phyloP scores from a whole-genome alignment of 2,329 filamentous ascomycete genomes.

The Phialophora chinensis region DNA sequence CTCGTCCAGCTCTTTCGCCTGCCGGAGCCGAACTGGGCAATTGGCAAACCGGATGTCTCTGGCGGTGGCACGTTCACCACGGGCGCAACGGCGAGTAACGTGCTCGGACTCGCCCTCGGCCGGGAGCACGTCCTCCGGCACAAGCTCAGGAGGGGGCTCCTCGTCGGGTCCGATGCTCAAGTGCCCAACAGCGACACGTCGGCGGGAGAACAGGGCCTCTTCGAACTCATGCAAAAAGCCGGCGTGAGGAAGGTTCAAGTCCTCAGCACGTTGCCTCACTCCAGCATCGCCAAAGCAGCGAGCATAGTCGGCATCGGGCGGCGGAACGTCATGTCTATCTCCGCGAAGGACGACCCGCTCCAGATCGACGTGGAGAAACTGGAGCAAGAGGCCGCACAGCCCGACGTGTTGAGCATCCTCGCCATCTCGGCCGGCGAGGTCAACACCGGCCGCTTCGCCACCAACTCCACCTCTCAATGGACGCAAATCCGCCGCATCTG shows the following conservation, averaged over 20 bases:
- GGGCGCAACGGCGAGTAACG: slow-evolving; percentile 70
- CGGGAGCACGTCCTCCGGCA: slow-evolving; percentile 63
- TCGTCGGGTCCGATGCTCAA: slow-evolving; percentile 14
- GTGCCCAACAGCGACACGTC: slow-evolving; percentile 41
- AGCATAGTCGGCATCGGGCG: slow-evolving; percentile 80
- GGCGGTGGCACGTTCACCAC: slow-evolving; percentile 81
- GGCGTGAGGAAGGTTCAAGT: slow-evolving; percentile 74
- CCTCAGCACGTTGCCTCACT: slow-evolving; percentile 81
- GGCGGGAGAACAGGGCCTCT: slow-evolving; percentile 73
- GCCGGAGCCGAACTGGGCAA: slow-evolving; percentile 58
- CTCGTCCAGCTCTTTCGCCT: slow-evolving; percentile 71
- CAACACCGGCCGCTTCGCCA: slow-evolving; percentile 84
- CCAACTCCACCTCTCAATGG: slow-evolving; percentile 59
- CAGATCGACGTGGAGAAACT: slow-evolving; percentile 71
- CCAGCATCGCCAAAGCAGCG: slow-evolving; percentile 82
- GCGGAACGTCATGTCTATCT: slow-evolving; percentile 67
- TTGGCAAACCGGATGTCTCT: slow-evolving; percentile 22
- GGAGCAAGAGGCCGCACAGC: slow-evolving; percentile 61
- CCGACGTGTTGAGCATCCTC: slow-evolving; percentile 72
- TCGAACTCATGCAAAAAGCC: slow-evolving; percentile 49
- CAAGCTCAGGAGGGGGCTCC: slow-evolving; percentile 45
- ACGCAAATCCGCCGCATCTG: slow-evolving; percentile 69
- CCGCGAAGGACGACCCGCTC: slow-evolving; percentile 64
- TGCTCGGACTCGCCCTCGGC: slow-evolving; percentile 71
- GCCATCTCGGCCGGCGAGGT: slow-evolving; percentile 86